These are phyloP conservation scores for Dryadomyces quercivorus DNA, from an alignment of 2,329 filamentous ascomycete species.

Conservation along the genomic window DNA sequence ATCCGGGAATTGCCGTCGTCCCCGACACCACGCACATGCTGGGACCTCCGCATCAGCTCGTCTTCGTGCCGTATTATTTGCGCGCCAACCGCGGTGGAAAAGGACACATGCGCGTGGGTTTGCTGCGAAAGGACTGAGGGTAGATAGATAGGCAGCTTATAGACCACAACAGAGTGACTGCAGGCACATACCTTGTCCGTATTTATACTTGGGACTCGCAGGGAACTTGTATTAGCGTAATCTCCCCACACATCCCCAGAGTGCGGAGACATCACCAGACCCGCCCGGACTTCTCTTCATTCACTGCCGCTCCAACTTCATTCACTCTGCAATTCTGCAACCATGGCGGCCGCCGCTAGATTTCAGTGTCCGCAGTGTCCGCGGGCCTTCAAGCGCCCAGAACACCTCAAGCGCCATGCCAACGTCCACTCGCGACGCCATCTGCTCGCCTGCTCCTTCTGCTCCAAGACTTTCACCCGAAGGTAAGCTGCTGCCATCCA, in stretches of 20 bases:
- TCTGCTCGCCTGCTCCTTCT: slow-evolving; percentile 16
- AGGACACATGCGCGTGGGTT: slow-evolving; percentile 39
- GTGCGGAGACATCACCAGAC: too few species aligned
- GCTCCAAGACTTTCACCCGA: slow-evolving; percentile 18
- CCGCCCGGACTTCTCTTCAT: too few species aligned
- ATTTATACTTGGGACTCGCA: background rate
- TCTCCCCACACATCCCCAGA: too few species aligned
- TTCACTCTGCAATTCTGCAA: background rate
- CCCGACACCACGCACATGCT: slow-evolving; percentile 4
- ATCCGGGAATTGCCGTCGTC: background rate
- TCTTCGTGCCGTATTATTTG: slow-evolving; percentile 43
- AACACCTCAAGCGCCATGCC: slow-evolving; percentile 20
- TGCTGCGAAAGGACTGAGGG: slow-evolving; percentile 8
- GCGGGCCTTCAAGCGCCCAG: slow-evolving; percentile 18
- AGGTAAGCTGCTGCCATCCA: slow-evolving; percentile 12
- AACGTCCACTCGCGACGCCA: slow-evolving; percentile 16
- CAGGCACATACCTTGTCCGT: too few species aligned
- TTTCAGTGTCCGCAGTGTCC: slow-evolving; percentile 18
- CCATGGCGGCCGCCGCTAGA: background rate
- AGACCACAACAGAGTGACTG: too few species aligned
- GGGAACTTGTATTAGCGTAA: too few species aligned
- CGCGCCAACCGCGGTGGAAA: slow-evolving; percentile 40
- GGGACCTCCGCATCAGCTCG: slow-evolving; percentile 18
- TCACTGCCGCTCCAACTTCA: too few species aligned
- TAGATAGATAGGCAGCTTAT: too few species aligned